Conservation (phyloP, 495 filamentous ascomycete genomes). For the Aspergillus sparsus region DNA sequence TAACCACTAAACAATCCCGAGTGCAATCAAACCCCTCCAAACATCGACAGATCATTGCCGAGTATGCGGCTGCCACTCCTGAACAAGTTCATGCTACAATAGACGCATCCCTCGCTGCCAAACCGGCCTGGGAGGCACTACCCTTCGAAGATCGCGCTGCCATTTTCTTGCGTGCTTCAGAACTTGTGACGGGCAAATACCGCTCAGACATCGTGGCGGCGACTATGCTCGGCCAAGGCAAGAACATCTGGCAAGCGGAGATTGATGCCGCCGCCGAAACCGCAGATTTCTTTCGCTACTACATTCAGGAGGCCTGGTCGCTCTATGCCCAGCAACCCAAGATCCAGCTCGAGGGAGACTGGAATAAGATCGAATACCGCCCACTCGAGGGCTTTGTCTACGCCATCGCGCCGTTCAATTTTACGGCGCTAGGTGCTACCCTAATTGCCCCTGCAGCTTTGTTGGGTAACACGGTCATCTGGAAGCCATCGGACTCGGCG, state of each 20-base stretch:
- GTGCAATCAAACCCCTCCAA: not conserved
- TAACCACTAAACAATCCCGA: not conserved
- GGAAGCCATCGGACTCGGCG: constrained; percentile 82
- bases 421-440: constrained; percentile 84
- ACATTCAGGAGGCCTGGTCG: constrained; percentile 72
- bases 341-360: constrained; percentile 51
- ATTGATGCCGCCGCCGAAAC: constrained; percentile 91
- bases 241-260: constrained; percentile 95
- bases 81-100: constrained; percentile 72
- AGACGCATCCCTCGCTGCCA: constrained; percentile 76
- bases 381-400: constrained; percentile 86
- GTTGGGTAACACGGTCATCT: constrained; percentile 78
- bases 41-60: constrained; percentile 20
- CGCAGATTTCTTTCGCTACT: constrained; percentile 81
- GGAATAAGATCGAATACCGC: constrained; percentile 77
- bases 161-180: constrained; percentile 87
- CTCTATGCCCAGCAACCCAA: constrained; percentile 72
- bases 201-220: constrained; percentile 87
- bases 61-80: constrained; percentile 68
- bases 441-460: constrained; percentile 72
- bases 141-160: constrained; percentile 87
- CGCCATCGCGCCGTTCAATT: constrained; percentile 81
- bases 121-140: constrained; percentile 74
- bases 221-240: constrained; percentile 92
- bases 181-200: constrained; percentile 84